These are phyloP conservation scores for Ramularia collo-cygni DNA, from an alignment of 2,329 filamentous ascomycete species.

Conservation along the genomic window DNA sequence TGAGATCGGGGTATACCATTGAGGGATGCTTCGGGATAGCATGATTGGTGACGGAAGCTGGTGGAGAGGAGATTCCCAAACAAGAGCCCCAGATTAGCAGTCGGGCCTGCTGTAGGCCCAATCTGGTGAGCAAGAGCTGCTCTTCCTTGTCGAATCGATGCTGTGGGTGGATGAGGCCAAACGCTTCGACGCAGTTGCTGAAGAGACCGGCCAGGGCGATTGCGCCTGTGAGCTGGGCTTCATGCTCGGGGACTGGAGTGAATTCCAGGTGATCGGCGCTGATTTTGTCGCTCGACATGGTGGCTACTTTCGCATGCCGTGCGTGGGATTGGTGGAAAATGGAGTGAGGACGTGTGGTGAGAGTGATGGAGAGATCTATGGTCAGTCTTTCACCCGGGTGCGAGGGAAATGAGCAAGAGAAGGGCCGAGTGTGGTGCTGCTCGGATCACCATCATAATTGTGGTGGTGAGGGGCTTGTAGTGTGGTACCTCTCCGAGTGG, in stretches of 20 bases:
- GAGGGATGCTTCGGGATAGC: conserved; percentile 40
- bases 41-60: conserved; percentile 36
- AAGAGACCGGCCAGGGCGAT: conserved; percentile 40
- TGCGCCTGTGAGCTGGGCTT: conserved; percentile 33
- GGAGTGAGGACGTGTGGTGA: too few species aligned
- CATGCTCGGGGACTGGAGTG: conserved; percentile 21
- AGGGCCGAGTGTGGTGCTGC: not conserved
- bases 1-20: conserved; percentile 39
- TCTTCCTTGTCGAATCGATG: conserved; percentile 38
- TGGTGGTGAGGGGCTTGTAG: not conserved
- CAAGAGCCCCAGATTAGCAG: conserved; percentile 44
- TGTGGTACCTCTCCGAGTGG: too few species aligned
- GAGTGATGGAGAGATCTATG: too few species aligned
- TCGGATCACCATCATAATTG: not conserved
- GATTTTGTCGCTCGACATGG: conserved; percentile 17
- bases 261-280: conserved; percentile 20
- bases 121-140: conserved; percentile 36
- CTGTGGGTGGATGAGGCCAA: conserved; percentile 39
- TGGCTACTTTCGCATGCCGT: conserved; percentile 4
- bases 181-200: conserved; percentile 43
- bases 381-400: too few species aligned
- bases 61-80: conserved; percentile 40
- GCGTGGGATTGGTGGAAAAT: too few species aligned
- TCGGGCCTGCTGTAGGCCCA: conserved; percentile 43
- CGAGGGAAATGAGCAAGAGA: conserved; percentile 1